A percentile compares a stretch with the other conserved stretches of the same genome.
These are phyloP conservation scores for Phytophthora sp. DNA, from an alignment of 352 stramenopile species.

Conservation along the genomic window DNA sequence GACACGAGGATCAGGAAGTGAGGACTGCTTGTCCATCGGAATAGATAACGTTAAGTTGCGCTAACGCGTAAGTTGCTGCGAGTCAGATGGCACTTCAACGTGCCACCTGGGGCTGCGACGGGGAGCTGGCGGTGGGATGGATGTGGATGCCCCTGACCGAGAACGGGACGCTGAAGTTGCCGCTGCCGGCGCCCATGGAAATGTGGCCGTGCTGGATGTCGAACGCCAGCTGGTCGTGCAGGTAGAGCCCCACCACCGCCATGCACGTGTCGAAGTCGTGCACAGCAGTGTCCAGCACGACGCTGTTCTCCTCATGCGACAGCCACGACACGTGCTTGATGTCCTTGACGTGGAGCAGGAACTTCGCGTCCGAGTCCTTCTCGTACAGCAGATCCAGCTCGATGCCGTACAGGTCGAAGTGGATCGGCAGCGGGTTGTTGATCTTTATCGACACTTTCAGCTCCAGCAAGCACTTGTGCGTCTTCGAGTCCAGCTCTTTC, in stretches of 20 bases:
- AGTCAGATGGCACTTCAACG: slow-evolving; percentile 21
- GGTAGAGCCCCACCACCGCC: slow-evolving; percentile 67
- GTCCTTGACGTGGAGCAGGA: slow-evolving; percentile 62
- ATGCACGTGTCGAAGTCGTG: slow-evolving; percentile 68
- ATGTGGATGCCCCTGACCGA: slow-evolving; percentile 71
- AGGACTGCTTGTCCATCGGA: neutral
- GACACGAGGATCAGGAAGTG: slow-evolving; percentile 6
- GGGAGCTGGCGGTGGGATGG: slow-evolving; percentile 31
- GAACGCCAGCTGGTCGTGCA: slow-evolving; percentile 70
- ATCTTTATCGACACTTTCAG: slow-evolving; percentile 74
- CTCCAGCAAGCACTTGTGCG: slow-evolving; percentile 70
- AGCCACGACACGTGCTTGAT: slow-evolving; percentile 56
- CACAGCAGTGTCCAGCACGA: slow-evolving; percentile 60
- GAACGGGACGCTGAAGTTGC: slow-evolving; percentile 82
- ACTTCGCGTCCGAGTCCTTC: slow-evolving; percentile 26
- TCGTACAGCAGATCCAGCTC: slow-evolving; percentile 78
- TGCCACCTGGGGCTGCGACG: slow-evolving; percentile 6
- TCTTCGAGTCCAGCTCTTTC: slow-evolving; percentile 80
- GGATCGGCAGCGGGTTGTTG: slow-evolving; percentile 83
- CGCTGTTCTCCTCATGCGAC: slow-evolving; percentile 70
- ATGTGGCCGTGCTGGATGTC: slow-evolving; percentile 69
- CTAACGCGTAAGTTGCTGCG: slow-evolving; percentile 25
- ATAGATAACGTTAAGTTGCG: slow-evolving; percentile 6
- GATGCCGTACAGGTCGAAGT: slow-evolving; percentile 72
- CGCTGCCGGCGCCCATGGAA: slow-evolving; percentile 55